Percentiles rank a stretch among this genome's conserved stretches.
Conservation (phyloP, 306 rosid species). For the Sesbania bispinosa region DNA sequence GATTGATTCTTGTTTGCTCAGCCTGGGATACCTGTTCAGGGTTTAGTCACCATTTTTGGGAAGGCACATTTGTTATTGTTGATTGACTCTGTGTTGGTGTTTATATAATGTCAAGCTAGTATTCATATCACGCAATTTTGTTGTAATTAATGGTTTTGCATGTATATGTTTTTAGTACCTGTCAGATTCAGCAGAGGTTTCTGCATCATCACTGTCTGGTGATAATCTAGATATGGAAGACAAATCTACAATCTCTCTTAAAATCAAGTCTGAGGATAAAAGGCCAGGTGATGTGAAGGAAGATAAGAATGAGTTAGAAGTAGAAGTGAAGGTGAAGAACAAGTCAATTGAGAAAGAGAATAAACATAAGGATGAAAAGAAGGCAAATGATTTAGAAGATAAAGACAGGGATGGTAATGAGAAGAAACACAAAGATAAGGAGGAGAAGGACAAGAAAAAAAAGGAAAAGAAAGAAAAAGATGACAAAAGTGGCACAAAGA, state of each 20-base stretch:
- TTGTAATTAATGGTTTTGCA: background rate
- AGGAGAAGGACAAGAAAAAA: no score
- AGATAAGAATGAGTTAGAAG: constrained; percentile 35
- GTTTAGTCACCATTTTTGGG: background rate
- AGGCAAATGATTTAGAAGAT: constrained; percentile 8
- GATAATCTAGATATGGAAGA: constrained; percentile 46
- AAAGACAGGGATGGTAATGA: background rate
- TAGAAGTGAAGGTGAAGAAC: constrained; percentile 46
- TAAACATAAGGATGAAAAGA: constrained; percentile 32
- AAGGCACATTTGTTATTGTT: background rate
- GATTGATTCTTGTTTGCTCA: background rate
- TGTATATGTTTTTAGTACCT: background rate
- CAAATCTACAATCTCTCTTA: constrained; percentile 24
- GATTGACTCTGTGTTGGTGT: background rate
- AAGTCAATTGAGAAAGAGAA: constrained; percentile 37
- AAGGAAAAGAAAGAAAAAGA: constrained; percentile 8
- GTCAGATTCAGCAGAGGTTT: no score
- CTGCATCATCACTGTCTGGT: background rate
- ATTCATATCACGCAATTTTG: background rate
- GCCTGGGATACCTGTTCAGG: background rate
- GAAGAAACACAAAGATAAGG: constrained; percentile 10
- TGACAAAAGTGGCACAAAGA: background rate
- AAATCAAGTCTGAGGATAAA: constrained; percentile 40
- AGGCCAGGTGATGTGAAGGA: constrained; percentile 31
- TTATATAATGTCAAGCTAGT: background rate